Percentiles rank a stretch among this genome's conserved stretches.
These are phyloP conservation scores for Pyrrhoderma noxium DNA, from an alignment of 1,284 basidiomycete genomes.

Conservation along the genomic window DNA sequence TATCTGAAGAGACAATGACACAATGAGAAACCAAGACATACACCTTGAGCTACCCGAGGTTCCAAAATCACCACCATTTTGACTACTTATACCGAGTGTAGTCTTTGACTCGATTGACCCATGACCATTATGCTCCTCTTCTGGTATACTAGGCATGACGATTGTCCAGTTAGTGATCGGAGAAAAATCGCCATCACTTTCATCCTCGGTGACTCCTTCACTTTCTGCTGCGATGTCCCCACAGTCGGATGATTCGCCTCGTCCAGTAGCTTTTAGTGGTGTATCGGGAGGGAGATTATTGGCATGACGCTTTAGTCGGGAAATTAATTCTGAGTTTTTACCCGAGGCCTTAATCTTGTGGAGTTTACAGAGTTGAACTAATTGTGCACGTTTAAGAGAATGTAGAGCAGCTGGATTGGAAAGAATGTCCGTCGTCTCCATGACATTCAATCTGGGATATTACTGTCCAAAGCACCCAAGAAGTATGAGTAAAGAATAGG, in stretches of 20 bases:
- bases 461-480: no score
- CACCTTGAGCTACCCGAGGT: slow-evolving; percentile 51
- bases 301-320: slow-evolving; percentile 58
- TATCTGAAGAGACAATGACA: slow-evolving; percentile 18
- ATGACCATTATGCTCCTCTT: slow-evolving; percentile 44
- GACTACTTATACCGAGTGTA: slow-evolving; percentile 27
- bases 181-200: slow-evolving; percentile 16
- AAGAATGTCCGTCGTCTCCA: slow-evolving; percentile 68
- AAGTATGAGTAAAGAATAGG: no score
- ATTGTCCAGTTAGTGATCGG: slow-evolving; percentile 24
- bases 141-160: slow-evolving; percentile 67
- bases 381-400: slow-evolving; percentile 72
- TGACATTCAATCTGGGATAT: no score
- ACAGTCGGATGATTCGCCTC: slow-evolving; percentile 29
- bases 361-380: slow-evolving; percentile 73
- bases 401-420: slow-evolving; percentile 75
- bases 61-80: slow-evolving; percentile 54
- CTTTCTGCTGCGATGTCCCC: slow-evolving; percentile 22
- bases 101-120: slow-evolving; percentile 43
- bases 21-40: slow-evolving; percentile 30
- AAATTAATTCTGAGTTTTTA: slow-evolving; percentile 66
- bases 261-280: slow-evolving; percentile 42
- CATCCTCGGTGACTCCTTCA: slow-evolving; percentile 28
- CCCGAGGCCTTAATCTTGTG: slow-evolving; percentile 70
- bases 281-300: slow-evolving; percentile 45